Evolutionary conservation across 2,329 filamentous ascomycete genomes (phyloP), one percentile per base, ranked within the genome.

Genomic region (Trichophyton simii): DNA sequence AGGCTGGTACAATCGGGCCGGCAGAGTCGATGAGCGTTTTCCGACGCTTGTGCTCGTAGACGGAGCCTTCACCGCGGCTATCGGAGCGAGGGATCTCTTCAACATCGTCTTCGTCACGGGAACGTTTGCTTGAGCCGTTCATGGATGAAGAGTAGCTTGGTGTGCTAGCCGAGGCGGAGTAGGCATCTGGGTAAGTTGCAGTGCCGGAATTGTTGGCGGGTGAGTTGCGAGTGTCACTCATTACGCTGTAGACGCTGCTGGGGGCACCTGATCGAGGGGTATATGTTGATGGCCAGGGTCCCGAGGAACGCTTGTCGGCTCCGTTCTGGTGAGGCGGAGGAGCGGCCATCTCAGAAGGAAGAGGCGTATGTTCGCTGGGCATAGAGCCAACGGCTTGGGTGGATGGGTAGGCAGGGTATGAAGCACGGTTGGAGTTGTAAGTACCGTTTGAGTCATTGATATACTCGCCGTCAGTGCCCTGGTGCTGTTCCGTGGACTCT

Each of bases 231-330:
- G 89, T 87, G 71, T 89, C 90, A 72, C 87, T 91, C 77, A 95
- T 91, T 65, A 95, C 87, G 73, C 86, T 95, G 80, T 95, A 95
- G 58, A 96, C 78, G 71, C 85, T 95, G 78, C 89, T 91, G 0
- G 88, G 86, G 2, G 87, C 82, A 0, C 75, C 66, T 1, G 82
- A 79, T 48, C 90, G 86, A 57, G 91, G 87, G 0, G 89, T 91
- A 76, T 95, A 95, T 28, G 86, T 86, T 58, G 81, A 82, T 4
- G 82, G 73, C 75, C 95, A 96, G 66, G 88, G 87, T 8, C 84
- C 81, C 0, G 89, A 95, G 67, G 91, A 85, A 9, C 91, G 91
- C 64, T 90, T 85, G 38, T 90, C 91, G 34, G 90, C 92, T 22
- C 85, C 84, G 62, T 87, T 87, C 69, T 89, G 88, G 71, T 94